These are phyloP conservation scores for Eucalyptus camaldulensis DNA, from an alignment of 345 rosid species.

Conservation along the genomic window DNA sequence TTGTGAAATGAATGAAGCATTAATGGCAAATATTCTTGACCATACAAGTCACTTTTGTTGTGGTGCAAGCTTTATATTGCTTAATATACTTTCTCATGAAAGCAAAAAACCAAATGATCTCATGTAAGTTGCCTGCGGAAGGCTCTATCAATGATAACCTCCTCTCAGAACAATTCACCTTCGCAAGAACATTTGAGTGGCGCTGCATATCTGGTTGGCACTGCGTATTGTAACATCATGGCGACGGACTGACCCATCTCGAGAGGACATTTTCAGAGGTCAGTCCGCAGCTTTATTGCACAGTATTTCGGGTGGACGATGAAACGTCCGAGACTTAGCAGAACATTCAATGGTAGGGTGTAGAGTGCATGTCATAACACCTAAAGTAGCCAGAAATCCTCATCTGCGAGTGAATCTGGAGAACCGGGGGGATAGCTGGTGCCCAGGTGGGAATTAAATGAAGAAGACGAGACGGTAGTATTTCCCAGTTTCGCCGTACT, in stretches of 20 bases:
- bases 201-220: neutral
- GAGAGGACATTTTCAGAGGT: neutral
- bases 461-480: neutral
- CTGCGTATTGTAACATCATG: neutral
- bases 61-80: neutral
- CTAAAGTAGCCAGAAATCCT: neutral
- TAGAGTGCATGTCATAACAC: neutral
- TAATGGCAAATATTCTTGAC: neutral
- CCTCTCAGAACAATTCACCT: neutral
- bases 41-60: neutral
- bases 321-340: neutral
- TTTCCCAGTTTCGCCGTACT: neutral
- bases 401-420: neutral
- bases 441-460: neutral
- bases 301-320: neutral
- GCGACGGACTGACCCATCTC: neutral
- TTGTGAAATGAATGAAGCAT: fast-evolving
- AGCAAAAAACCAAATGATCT: neutral
- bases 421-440: neutral
- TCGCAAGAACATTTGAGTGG: neutral
- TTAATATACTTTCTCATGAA: neutral
- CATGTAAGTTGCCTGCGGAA: neutral
- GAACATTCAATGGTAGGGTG: neutral
- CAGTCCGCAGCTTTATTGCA: neutral
- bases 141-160: neutral